phyloP scores from a whole-genome alignment of 1,284 basidiomycete genomes.

The Porphyrellus sp. region DNA sequence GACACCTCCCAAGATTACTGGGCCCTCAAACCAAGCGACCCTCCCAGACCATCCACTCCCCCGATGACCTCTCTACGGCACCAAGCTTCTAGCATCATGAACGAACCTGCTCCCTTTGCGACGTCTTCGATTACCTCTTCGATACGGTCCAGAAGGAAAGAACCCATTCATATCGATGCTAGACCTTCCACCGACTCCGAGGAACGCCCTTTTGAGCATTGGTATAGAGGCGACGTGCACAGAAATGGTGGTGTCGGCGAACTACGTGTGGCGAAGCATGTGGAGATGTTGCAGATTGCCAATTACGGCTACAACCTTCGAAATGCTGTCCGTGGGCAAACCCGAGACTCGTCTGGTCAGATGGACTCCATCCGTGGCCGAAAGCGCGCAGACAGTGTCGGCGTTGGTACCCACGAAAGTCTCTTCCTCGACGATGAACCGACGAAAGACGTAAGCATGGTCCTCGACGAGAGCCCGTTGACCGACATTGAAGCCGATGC shows the following conservation, averaged over 20 bases:
- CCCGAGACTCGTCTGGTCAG: constrained; percentile 24
- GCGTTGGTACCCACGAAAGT: constrained; percentile 52
- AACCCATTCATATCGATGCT: constrained; percentile 22
- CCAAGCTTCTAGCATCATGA: constrained; percentile 39
- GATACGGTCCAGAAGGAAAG: constrained; percentile 27
- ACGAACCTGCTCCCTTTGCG: constrained; percentile 49
- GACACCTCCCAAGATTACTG: constrained; percentile 31
- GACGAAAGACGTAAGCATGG: constrained; percentile 44
- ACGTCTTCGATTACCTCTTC: constrained; percentile 37
- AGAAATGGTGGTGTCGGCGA: constrained; percentile 80
- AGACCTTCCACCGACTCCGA: constrained; percentile 70
- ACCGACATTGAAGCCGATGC: constrained; percentile 60
- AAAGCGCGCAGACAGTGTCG: constrained; percentile 59
- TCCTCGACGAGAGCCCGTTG: constrained; percentile 66
- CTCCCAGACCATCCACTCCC: constrained; percentile 16
- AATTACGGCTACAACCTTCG: constrained; percentile 62
- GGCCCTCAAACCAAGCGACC: constrained; percentile 17
- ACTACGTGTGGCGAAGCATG: constrained; percentile 60
- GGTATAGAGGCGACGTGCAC: constrained; percentile 77
- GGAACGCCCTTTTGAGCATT: constrained; percentile 76
- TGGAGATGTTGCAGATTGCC: constrained; percentile 80
- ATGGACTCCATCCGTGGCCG: constrained; percentile 33
- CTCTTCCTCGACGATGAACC: constrained; percentile 63
- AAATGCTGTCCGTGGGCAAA: constrained; percentile 22
- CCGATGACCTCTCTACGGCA: constrained; percentile 25